Base-by-base conservation (phyloP, 176 grass and related monocot genomes). In the Oryza rufipogon region DNA sequence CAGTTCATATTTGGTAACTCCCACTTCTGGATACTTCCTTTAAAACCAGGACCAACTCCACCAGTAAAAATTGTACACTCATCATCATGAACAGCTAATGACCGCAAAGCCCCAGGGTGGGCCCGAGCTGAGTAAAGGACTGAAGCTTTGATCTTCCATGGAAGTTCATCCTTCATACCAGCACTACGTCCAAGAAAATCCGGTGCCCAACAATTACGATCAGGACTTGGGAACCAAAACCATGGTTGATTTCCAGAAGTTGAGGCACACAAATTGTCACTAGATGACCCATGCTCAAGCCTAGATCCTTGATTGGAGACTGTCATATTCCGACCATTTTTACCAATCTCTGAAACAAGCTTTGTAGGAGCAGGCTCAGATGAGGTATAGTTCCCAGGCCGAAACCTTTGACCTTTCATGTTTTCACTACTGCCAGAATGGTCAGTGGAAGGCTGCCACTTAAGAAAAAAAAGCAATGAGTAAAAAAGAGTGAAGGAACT, bases 21-120 rank as follows among this genome's bases (percentile, higher is more conserved):
- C 96, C 96, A 98, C 63, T 81, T 93, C 80, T 98, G 92, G 60
- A 98, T 83, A 80, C 92, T 98, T 80, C 96, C 96, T 86, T 86
- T 93, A 76, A 98, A 98, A 70, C 92, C 93, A 91, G 96, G 91
- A 79, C 96, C 92, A 86, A 95, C 89, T 64, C 96, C 96, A 20
- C 89, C 96, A 64, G 96, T 98, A 92, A 90, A 98, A 82, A 98
- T 23, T 30, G 87, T 95, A 85, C 87, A 95, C 77, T 95, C 92
- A 73, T 98, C 96, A 80, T 94, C 85, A 77, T 88, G 90, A 34
- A 89, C 86, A 70, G 87, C 82, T 84, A 95, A 85, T 73, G 96
- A 93, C 61, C 92, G 83, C 7, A 98, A 52, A 72, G 91, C 89
- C 7, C 96, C 96, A 74, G 91, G 96, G 76, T 98, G 96, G 19